A percentile compares a stretch with the other conserved stretches of the same genome.
These are phyloP conservation scores for Kluyveromyces marxianus DNA, from an alignment of 1,139 yeast species.

Conservation along the genomic window DNA sequence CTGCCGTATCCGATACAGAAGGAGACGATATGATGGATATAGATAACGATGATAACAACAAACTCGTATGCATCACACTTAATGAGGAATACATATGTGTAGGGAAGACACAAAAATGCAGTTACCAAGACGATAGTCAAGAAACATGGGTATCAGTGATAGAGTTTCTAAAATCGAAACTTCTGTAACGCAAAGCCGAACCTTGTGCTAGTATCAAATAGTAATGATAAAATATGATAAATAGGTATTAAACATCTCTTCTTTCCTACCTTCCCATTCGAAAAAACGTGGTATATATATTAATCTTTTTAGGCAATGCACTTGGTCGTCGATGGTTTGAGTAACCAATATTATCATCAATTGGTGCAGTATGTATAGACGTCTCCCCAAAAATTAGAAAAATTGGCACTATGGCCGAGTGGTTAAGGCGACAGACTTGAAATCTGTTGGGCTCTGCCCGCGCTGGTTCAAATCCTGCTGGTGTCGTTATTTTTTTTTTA, in stretches of 20 bases:
- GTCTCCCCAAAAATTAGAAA: background rate
- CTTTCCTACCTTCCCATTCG: background rate
- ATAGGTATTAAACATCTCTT: background rate
- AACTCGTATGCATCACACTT: conserved; percentile 14
- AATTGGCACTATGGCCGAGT: conserved; percentile 29
- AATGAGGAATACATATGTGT: conserved; percentile 26
- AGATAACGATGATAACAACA: conserved; percentile 1
- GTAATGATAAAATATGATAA: no score
- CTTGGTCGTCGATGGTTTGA: background rate
- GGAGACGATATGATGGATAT: conserved; percentile 3
- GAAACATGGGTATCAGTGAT: conserved; percentile 21
- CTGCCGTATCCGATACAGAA: conserved; percentile 15
- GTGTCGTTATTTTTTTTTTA: conserved; percentile 22
- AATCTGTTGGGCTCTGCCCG: conserved; percentile 32
- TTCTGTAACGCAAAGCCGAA: background rate
- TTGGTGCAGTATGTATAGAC: background rate
- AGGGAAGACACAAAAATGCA: conserved; percentile 18
- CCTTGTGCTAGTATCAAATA: background rate
- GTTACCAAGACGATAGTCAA: conserved; percentile 17
- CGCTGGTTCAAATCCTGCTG: conserved; percentile 31
- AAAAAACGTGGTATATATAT: no score
- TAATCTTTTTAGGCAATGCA: no score
- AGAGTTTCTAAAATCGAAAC: conserved; percentile 3
- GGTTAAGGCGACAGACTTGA: conserved; percentile 32
- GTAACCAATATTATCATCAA: background rate